A percentile compares a stretch with the other conserved stretches of the same genome.
Evolutionary conservation across 345 rosid species (phyloP).

Genomic region (Camelina hispida): DNA sequence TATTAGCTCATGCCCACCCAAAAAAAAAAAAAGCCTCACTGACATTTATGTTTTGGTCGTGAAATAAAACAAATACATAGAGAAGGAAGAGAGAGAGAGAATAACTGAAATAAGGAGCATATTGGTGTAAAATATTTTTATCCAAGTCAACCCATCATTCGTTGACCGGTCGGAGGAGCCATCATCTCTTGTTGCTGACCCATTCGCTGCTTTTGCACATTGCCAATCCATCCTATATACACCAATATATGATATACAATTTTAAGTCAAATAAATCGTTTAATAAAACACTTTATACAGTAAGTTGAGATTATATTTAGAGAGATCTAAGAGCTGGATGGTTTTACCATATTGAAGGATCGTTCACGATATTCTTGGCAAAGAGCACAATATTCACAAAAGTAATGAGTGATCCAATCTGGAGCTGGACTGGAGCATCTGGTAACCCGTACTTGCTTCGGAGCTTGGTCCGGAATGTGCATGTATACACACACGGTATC

Average conservation of each 20-base stretch:
- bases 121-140: not conserved
- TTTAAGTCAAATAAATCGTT: too few species aligned
- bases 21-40: constrained; percentile 27
- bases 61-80: not conserved
- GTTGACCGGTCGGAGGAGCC: constrained; percentile 45
- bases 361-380: constrained; percentile 67
- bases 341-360: constrained; percentile 55
- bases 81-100: too few species aligned
- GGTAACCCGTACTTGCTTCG: constrained; percentile 50
- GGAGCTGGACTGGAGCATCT: constrained; percentile 60
- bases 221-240: constrained; percentile 43
- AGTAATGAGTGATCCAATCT: constrained; percentile 53
- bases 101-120: constrained; percentile 3
- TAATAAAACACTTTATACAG: not conserved
- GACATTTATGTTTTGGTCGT: constrained; percentile 17
- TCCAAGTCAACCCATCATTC: constrained; percentile 41
- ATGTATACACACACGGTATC: constrained; percentile 40
- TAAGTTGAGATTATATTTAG: not conserved
- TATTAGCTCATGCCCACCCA: constrained; percentile 29
- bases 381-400: constrained; percentile 57
- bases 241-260: not conserved
- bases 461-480: constrained; percentile 50
- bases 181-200: constrained; percentile 43
- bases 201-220: constrained; percentile 35
- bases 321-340: not conserved